Evolutionary conservation across 2,329 filamentous ascomycete species (phyloP).

Genomic region (Dichotomopilus funicola): DNA sequence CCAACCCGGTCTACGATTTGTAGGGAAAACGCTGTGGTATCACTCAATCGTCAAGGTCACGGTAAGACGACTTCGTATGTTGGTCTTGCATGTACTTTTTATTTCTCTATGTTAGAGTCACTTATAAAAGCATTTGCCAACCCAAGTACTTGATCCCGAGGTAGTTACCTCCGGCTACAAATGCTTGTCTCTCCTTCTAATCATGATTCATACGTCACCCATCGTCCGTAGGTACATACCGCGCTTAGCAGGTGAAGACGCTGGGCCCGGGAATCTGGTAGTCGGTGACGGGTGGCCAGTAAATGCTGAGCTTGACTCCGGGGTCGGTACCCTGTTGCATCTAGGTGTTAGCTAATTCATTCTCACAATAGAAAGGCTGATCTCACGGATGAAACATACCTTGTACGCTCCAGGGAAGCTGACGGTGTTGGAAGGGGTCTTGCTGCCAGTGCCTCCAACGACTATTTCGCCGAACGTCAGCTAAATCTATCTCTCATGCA

Average conservation of each 20-base stretch:
- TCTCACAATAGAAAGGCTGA: background rate
- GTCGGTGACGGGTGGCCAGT: conserved; percentile 22
- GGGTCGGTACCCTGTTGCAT: conserved; percentile 18
- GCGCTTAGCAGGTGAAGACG: conserved; percentile 21
- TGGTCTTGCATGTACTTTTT: no score
- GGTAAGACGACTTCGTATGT: no score
- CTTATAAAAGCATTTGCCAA: no score
- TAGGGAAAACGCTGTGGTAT: no score
- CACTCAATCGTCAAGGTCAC: no score
- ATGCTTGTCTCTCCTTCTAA: no score
- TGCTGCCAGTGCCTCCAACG: conserved; percentile 20
- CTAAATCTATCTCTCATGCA: background rate
- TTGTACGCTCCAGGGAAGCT: conserved; percentile 23
- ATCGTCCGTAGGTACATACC: background rate
- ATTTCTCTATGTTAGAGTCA: no score
- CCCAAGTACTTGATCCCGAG: no score
- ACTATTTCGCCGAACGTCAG: background rate
- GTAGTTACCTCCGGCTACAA: no score
- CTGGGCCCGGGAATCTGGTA: conserved; percentile 22
- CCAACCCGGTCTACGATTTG: no score
- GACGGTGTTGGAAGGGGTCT: conserved; percentile 20
- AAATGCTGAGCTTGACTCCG: conserved; percentile 24
- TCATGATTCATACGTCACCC: no score
- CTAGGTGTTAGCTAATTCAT: background rate
- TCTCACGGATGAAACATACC: conserved; percentile 6